Conservation (phyloP, 1,284 basidiomycete species). For the Grifola frondosa region DNA sequence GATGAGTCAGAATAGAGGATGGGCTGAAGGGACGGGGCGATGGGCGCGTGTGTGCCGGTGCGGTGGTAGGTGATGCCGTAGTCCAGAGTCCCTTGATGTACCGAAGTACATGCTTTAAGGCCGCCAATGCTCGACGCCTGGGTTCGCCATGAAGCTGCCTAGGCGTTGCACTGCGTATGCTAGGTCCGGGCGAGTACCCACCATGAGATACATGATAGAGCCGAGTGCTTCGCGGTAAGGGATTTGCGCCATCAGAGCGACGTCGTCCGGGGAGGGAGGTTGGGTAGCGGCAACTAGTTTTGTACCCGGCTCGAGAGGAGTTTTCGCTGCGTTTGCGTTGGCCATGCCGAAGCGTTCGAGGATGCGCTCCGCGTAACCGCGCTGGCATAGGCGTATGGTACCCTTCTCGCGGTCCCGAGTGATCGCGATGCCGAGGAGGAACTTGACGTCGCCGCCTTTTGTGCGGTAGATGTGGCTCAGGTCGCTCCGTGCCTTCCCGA, state of each 20-base stretch:
- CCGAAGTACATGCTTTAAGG: conserved; percentile 8
- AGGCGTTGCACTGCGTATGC: conserved; percentile 6
- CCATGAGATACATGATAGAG: conserved; percentile 33
- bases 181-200: conserved; percentile 24
- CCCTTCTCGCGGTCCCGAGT: no score
- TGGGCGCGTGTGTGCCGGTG: no score
- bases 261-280: no score
- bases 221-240: conserved; percentile 29
- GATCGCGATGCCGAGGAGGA: no score
- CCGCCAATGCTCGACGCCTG: conserved; percentile 9
- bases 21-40: conserved; percentile 5
- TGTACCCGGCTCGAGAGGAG: conserved; percentile 5
- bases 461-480: no score
- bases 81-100: conserved; percentile 13
- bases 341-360: conserved; percentile 3
- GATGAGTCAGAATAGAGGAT: conserved; percentile 18
- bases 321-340: conserved; percentile 2
- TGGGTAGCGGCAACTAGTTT: no score
- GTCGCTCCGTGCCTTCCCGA: no score
- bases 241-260: no score
- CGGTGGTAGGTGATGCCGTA: conserved; percentile 8
- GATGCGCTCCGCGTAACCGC: background rate
- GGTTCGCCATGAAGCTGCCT: conserved; percentile 4
- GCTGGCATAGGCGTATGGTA: background rate
- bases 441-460: no score